Percentiles rank a stretch among this genome's conserved stretches.
Evolutionary conservation across 192 early-diverging fungal species (phyloP).

Genomic region (Anaeromyces robustus): DNA sequence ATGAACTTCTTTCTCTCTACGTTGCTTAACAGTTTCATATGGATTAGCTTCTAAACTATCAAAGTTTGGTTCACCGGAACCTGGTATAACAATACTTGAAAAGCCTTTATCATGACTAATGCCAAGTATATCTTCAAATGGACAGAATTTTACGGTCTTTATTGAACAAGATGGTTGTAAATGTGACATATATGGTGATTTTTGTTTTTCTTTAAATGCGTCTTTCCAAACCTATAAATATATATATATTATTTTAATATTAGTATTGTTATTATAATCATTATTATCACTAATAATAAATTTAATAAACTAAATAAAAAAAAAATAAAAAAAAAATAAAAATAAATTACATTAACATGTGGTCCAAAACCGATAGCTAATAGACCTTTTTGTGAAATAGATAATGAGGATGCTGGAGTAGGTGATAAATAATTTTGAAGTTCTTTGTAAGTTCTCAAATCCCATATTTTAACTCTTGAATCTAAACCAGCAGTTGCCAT

Average conservation of each 20-base stretch:
- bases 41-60: constrained; percentile 85
- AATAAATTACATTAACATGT: constrained; percentile 47
- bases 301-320: too few relatives aligned
- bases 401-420: constrained; percentile 58
- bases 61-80: constrained; percentile 95
- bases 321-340: too few relatives aligned
- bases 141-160: constrained; percentile 54
- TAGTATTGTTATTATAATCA: too few relatives aligned
- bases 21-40: constrained; percentile 74
- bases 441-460: constrained; percentile 65
- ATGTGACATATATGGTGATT: constrained; percentile 80
- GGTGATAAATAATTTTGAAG: constrained; percentile 68
- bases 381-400: constrained; percentile 71
- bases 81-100: constrained; percentile 67
- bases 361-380: constrained; percentile 69
- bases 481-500: constrained; percentile 89
- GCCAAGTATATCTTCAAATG: constrained; percentile 93
- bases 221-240: constrained; percentile 73
- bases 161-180: constrained; percentile 34
- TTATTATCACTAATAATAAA: too few relatives aligned
- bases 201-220: constrained; percentile 49
- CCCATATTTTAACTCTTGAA: constrained; percentile 82
- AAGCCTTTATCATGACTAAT: constrained; percentile 66
- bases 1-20: constrained; percentile 78
- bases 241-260: too few relatives aligned